These are phyloP conservation scores for Coemansia sp. DNA, from an alignment of 192 early-diverging fungal species.

Conservation along the genomic window DNA sequence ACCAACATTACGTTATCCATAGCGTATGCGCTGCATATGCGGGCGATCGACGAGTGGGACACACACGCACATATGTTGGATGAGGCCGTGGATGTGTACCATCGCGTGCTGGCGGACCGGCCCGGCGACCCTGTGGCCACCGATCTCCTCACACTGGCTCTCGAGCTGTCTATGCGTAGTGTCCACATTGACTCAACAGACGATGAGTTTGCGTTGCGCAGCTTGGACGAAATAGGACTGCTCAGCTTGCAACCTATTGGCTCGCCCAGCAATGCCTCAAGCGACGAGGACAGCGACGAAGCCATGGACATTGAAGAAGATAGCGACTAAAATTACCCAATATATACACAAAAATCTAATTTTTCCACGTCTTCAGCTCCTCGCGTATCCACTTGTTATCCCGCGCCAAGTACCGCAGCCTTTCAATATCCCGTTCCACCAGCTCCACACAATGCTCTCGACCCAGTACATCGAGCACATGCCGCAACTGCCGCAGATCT, in stretches of 20 bases:
- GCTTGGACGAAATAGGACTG: conserved; percentile 12
- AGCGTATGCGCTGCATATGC: conserved; percentile 35
- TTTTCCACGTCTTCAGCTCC: too few relatives aligned
- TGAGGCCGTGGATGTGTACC: conserved; percentile 44
- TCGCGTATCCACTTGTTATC: too few relatives aligned
- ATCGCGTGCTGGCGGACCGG: conserved; percentile 29
- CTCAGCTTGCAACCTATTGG: background rate
- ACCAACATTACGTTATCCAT: conserved; percentile 28
- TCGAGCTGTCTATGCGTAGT: conserved; percentile 28
- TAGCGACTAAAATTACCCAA: conserved; percentile 6
- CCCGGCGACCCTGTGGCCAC: conserved; percentile 44
- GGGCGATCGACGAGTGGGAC: conserved; percentile 19
- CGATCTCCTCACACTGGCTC: conserved; percentile 39
- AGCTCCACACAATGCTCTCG: too few relatives aligned
- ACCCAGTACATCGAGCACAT: too few relatives aligned
- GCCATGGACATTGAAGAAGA: conserved; percentile 55
- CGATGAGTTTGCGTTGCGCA: conserved; percentile 10
- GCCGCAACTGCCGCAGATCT: background rate
- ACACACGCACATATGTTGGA: conserved; percentile 15
- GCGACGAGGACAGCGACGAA: conserved; percentile 42
- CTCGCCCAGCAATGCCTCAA: background rate
- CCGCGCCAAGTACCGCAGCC: too few relatives aligned
- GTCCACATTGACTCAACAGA: too few relatives aligned
- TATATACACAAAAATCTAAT: too few relatives aligned
- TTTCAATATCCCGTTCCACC: too few relatives aligned